Percentiles rank a stretch among this genome's conserved stretches.
Evolutionary conservation across 2,329 filamentous ascomycete genomes (phyloP).

Genomic region (Bipolaris oryzae): DNA sequence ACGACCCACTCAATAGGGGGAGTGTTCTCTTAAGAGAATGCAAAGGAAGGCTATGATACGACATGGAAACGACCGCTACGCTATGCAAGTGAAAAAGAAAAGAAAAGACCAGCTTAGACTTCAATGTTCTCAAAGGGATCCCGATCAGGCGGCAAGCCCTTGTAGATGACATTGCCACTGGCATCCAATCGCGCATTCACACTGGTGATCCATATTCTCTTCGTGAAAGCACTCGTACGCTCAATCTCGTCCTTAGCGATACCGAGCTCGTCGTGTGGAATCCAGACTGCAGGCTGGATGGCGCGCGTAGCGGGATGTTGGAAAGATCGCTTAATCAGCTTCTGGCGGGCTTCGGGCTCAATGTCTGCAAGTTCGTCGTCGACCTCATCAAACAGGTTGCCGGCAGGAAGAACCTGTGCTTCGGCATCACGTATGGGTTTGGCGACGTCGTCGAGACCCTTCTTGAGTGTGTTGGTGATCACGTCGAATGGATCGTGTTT

Average conservation of each 20-base stretch:
- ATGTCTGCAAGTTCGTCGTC: conserved; percentile 95
- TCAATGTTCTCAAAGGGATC: conserved; percentile 50
- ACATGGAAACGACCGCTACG: not conserved
- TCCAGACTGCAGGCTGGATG: conserved; percentile 87
- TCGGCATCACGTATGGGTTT: conserved; percentile 45
- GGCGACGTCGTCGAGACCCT: conserved; percentile 36
- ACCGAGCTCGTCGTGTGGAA: conserved; percentile 87
- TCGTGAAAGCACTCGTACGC: conserved; percentile 75
- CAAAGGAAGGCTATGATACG: not conserved
- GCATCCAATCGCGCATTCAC: conserved; percentile 87
- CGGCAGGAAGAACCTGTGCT: conserved; percentile 65
- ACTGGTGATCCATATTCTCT: conserved; percentile 88
- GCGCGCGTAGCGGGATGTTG: conserved; percentile 87
- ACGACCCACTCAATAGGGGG: not conserved
- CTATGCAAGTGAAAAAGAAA: not conserved
- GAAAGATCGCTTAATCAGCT: conserved; percentile 85
- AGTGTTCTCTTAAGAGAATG: not conserved
- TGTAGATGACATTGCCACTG: conserved; percentile 81
- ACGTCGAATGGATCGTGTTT: conserved; percentile 37
- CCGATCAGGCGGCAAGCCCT: conserved; percentile 81
- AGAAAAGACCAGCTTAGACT: conserved; percentile 23
- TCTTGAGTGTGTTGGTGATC: conserved; percentile 34
- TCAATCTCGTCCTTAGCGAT: conserved; percentile 90
- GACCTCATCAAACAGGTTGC: conserved; percentile 83
- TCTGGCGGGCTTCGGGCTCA: conserved; percentile 85